Conservation (phyloP, 371 early-diverging fungal species). For the Actinomortierella ambigua region DNA sequence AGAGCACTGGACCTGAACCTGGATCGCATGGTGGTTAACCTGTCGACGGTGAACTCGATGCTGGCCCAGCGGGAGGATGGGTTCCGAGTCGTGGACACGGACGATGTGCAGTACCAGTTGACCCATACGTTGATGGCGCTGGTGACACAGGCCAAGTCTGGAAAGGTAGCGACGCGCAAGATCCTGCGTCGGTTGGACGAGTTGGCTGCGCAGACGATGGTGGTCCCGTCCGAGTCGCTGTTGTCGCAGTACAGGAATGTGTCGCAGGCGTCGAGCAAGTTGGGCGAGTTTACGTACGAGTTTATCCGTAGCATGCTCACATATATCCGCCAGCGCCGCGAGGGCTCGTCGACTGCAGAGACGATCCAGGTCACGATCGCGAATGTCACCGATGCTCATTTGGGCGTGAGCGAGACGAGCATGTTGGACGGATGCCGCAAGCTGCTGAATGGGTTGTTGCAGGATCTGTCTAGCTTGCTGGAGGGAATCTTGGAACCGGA, state of each 20-base stretch:
- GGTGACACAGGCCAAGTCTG: constrained; percentile 63
- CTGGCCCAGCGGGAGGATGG: constrained; percentile 32
- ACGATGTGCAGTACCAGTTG: constrained; percentile 59
- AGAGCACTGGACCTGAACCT: constrained; percentile 66
- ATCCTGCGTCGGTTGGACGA: constrained; percentile 70
- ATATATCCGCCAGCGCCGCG: constrained; percentile 46
- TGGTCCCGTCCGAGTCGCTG: constrained; percentile 53
- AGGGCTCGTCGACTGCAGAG: constrained; percentile 51
- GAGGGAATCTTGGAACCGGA: constrained; percentile 40
- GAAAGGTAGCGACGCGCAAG: constrained; percentile 71
- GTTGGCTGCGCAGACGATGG: constrained; percentile 57
- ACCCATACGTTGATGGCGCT: constrained; percentile 59
- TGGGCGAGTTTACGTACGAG: constrained; percentile 47
- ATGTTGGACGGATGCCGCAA: constrained; percentile 69
- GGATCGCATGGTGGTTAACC: constrained; percentile 68
- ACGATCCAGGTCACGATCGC: constrained; percentile 56
- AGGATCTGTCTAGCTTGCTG: constrained; percentile 51
- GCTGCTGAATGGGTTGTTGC: constrained; percentile 53
- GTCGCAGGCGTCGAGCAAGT: constrained; percentile 54
- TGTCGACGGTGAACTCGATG: constrained; percentile 46
- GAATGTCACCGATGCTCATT: constrained; percentile 55
- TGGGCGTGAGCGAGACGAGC: constrained; percentile 60
- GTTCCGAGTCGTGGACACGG: constrained; percentile 51
- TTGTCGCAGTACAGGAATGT: constrained; percentile 58
- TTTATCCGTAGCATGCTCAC: constrained; percentile 14